These are phyloP conservation scores for Tolypocladium amazonense DNA, from an alignment of 2,329 filamentous ascomycete genomes.

Conservation along the genomic window DNA sequence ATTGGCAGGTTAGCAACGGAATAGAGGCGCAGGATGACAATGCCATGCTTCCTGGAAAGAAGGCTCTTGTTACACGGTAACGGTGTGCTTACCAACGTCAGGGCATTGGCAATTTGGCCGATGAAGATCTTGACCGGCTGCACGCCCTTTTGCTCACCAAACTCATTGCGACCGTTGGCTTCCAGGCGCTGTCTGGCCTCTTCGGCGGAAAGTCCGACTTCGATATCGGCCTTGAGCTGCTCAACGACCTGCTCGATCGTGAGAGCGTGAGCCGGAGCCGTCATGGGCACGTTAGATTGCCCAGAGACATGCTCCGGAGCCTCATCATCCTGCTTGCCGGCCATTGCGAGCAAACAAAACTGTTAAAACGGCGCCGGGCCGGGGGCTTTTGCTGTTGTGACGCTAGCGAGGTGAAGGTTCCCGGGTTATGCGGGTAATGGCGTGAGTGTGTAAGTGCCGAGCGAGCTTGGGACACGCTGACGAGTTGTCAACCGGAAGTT, in stretches of 20 bases:
- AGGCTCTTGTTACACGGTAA: too few species aligned
- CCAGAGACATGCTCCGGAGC: conserved; percentile 21
- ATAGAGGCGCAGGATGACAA: neutral
- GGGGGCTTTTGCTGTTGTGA: neutral
- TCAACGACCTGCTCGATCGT: conserved; percentile 37
- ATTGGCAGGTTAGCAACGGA: neutral
- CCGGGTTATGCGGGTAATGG: neutral
- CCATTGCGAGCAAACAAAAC: conserved; percentile 9
- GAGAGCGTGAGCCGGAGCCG: conserved; percentile 53
- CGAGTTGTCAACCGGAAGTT: neutral
- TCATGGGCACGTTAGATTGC: conserved; percentile 39
- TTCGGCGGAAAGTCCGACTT: conserved; percentile 43
- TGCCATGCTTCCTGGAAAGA: neutral
- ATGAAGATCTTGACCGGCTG: conserved; percentile 53
- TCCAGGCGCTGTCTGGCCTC: conserved; percentile 46
- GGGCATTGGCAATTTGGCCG: conserved; percentile 56
- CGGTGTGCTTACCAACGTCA: conserved; percentile 46
- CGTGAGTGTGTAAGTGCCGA: neutral
- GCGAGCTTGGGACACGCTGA: neutral
- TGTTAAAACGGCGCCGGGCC: neutral
- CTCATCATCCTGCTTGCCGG: conserved; percentile 12
- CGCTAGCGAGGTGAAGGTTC: neutral
- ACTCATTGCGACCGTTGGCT: conserved; percentile 50
- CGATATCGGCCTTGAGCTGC: conserved; percentile 43
- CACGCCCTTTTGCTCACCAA: conserved; percentile 50